Base-by-base conservation (phyloP, 2,329 filamentous ascomycete genomes). In the Colletotrichum destructivum region DNA sequence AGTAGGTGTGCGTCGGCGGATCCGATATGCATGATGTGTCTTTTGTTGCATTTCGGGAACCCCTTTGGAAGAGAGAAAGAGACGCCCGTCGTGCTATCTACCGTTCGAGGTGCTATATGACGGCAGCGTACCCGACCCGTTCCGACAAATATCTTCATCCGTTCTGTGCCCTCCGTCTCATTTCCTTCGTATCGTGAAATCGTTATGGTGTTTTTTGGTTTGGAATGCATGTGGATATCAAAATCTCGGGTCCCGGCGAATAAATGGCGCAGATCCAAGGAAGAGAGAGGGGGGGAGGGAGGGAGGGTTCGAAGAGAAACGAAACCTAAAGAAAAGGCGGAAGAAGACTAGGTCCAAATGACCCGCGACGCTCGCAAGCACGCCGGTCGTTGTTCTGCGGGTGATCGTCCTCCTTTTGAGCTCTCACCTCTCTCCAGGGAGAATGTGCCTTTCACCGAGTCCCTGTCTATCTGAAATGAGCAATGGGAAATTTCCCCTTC, bases 161-260 rank as follows among this genome's bases (percentile, higher is more conserved):
- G 31, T 55, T 40, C 13, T 23, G 23, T 40, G 47, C 60, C 35
- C 38, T 52, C 31, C 47, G 60, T 42, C 47, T 63, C 61, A 23
- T 63, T 46, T 63, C 55, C 64, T 68, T 69, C 65, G 47, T 71
- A 69, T 71, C 69, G 49, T 69, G 65, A 69, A 71, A 71, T 71
- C 65, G 63, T 71, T 54, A 69, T 63, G 13, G 59, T 68, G 31
- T 59, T 35, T 35, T 35, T 35, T 35, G 8, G 31, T 35, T 35
- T 2, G 31, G 31, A 59, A 52, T 57, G 52, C 59, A 52, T 42
- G 38, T 63, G 52, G 57, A 69, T 69, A 71, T 59, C 69, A 71
- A 71, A 67, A 38, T 13, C 62, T 46, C 23, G 56, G 35, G 49
- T n/a, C 40, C 23, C 18, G 23, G 51, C 51, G 57, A 62, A 40